A percentile compares a stretch with the other conserved stretches of the same genome.
phyloP scores from a whole-genome alignment of 352 stramenopile species.

The Pythium utonaiense region DNA sequence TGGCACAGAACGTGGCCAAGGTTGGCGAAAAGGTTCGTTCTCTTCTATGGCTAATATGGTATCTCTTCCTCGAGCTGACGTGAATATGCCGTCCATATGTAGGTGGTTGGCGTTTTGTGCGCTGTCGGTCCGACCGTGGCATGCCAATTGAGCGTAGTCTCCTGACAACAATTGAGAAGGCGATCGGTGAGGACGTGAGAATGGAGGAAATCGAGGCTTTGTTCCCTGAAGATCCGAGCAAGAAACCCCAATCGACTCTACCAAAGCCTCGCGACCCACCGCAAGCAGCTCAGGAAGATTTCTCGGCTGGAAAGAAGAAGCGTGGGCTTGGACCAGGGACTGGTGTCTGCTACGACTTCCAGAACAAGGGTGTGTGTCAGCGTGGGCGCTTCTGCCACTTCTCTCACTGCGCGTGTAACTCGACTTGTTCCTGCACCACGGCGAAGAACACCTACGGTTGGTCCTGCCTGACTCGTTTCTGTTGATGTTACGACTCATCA shows the following conservation, averaged over 20 bases:
- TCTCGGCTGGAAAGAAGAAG: constrained; percentile 68
- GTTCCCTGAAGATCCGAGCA: constrained; percentile 63
- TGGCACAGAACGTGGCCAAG: constrained; percentile 52
- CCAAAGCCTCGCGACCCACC: constrained; percentile 17
- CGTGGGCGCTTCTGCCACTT: constrained; percentile 84
- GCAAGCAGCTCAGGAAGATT: constrained; percentile 38
- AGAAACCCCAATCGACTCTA: constrained; percentile 36
- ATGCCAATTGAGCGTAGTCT: constrained; percentile 65
- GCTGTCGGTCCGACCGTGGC: constrained; percentile 53
- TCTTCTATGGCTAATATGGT: not conserved
- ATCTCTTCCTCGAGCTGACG: not conserved
- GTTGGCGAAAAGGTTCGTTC: constrained; percentile 75
- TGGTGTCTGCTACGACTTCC: constrained; percentile 86
- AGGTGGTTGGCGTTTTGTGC: constrained; percentile 80
- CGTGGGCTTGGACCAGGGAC: constrained; percentile 46
- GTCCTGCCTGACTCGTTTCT: not conserved
- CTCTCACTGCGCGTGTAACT: constrained; percentile 86
- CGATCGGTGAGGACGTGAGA: constrained; percentile 68
- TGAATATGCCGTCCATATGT: constrained; percentile 4
- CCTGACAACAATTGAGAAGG: constrained; percentile 62
- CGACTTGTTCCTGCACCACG: constrained; percentile 76
- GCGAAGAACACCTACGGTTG: constrained; percentile 84
- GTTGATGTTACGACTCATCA: not conserved
- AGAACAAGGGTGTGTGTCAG: constrained; percentile 86
- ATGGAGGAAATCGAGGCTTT: constrained; percentile 80